Percentiles rank a stretch among this genome's conserved stretches.
These are phyloP conservation scores for Chrysanthemum seticuspe DNA, from an alignment of 129 eudicot species.

Conservation along the genomic window DNA sequence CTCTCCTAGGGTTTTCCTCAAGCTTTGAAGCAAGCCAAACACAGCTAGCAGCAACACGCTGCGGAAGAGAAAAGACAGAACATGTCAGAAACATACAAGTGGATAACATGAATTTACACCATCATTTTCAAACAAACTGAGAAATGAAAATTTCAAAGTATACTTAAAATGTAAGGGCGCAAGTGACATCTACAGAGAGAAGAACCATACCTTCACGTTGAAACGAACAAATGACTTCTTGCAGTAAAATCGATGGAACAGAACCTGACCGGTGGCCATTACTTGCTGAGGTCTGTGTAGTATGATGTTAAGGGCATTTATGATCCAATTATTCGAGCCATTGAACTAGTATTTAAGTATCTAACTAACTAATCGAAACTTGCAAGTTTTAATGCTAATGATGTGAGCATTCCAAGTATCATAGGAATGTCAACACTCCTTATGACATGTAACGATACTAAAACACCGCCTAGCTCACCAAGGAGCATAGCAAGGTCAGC, in stretches of 20 bases:
- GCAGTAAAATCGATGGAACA: conserved; percentile 92
- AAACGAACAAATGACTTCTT: conserved; percentile 91
- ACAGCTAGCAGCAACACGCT: conserved; percentile 97
- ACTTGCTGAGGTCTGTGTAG: conserved; percentile 82
- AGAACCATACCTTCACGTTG: conserved; percentile 68
- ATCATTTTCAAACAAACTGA: no score
- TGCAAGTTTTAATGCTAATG: no score
- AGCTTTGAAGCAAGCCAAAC: conserved; percentile 96
- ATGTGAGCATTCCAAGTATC: no score
- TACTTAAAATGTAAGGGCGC: neutral
- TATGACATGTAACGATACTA: no score
- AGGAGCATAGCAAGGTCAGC: conserved; percentile 9
- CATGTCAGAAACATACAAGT: no score
- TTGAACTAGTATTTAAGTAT: no score
- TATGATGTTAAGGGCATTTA: conserved; percentile 35
- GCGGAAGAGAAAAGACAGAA: neutral
- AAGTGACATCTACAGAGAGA: neutral
- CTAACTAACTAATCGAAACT: no score
- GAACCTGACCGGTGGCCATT: conserved; percentile 96
- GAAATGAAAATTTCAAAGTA: no score
- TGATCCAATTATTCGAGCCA: neutral
- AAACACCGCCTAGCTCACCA: neutral
- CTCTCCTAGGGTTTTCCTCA: conserved; percentile 82
- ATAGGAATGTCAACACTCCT: no score
- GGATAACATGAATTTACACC: no score